Base-by-base conservation (phyloP, 176 grass and related monocot genomes). In the Musa beccarii region DNA sequence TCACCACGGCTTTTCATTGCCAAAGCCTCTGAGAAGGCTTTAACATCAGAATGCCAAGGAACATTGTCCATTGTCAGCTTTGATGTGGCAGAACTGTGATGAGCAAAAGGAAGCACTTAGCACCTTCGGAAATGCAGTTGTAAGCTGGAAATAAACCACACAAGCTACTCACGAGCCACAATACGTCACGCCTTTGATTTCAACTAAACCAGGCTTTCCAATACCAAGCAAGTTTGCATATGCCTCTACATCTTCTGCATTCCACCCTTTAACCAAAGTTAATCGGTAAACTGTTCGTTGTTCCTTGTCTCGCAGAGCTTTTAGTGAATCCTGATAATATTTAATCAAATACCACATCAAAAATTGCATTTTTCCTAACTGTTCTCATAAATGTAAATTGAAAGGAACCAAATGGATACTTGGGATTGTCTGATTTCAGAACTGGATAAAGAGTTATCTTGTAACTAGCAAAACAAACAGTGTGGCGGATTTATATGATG, bases 41-140 rank as follows among this genome's bases (percentile, higher is more conserved):
- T 89, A 71, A 98, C 95, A 76, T 98, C 95, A 82, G 88, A 79
- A 51, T 98, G 95, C 90, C 95, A 98, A 1, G 95, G 95, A 49
- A 94, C 95, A 87, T 98, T 98, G 69, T 98, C 95, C 95, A 94
- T 98, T 59, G 95, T 98, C 88, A 98, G 79, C 65, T 98, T 98
- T 69, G 95, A 98, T 50, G 95, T 93, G 63, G 88, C 84, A 54
- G 95, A 91, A 51, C 95, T 98, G 82, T 68, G 78, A 53, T 54
- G 12, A 79, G 15, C 17, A 82, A 26, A 52, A 50, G 63, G 29
- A 26, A 74, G 71, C 53, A 51, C 34, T 17, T 66, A 54, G 13
- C 78, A 78, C 6, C 20, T 1, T 49, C n/a, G 64, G 77, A 50
- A 25, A 7, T 29, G 76, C 21, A 6, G 17, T 17, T 64, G 8